These are phyloP conservation scores for Venustampulla echinocandica DNA, from an alignment of 495 filamentous ascomycete genomes.

Conservation along the genomic window DNA sequence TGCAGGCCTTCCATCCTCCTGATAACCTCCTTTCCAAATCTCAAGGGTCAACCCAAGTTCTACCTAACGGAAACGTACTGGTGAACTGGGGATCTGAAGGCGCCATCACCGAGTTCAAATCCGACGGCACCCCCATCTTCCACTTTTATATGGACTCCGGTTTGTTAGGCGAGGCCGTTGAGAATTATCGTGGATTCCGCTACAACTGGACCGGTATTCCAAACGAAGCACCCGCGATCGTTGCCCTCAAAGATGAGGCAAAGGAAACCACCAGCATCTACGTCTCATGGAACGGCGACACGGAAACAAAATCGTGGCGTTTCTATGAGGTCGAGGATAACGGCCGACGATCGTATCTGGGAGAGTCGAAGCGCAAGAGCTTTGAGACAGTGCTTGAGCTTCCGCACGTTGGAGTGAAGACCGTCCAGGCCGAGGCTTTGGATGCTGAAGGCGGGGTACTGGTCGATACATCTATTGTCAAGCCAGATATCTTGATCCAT, in stretches of 20 bases:
- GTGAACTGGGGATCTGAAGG: constrained; percentile 54
- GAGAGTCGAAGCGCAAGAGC: constrained; percentile 23
- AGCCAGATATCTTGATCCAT: constrained; percentile 1
- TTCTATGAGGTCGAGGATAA: constrained; percentile 25
- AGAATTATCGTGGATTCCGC: constrained; percentile 28
- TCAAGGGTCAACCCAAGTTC: constrained; percentile 52
- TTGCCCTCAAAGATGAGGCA: constrained; percentile 15
- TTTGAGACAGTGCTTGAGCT: constrained; percentile 28
- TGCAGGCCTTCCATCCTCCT: constrained; percentile 34
- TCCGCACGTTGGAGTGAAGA: constrained; percentile 5
- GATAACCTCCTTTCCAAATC: constrained; percentile 45
- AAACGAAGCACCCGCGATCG: constrained; percentile 28
- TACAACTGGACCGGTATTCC: constrained; percentile 34
- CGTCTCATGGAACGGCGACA: constrained; percentile 35
- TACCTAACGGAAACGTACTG: constrained; percentile 45
- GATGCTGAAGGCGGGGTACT: constrained; percentile 2
- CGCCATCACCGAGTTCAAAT: constrained; percentile 48
- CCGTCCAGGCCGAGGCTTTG: constrained; percentile 3
- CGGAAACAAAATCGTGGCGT: constrained; percentile 28
- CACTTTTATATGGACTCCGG: background rate
- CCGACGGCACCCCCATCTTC: constrained; percentile 44
- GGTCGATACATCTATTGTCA: background rate
- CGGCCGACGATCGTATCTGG: constrained; percentile 24
- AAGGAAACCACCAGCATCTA: constrained; percentile 19
- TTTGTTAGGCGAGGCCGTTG: background rate